Conservation (phyloP, 2,329 filamentous ascomycete genomes). For the Colletotrichum graminicola region DNA sequence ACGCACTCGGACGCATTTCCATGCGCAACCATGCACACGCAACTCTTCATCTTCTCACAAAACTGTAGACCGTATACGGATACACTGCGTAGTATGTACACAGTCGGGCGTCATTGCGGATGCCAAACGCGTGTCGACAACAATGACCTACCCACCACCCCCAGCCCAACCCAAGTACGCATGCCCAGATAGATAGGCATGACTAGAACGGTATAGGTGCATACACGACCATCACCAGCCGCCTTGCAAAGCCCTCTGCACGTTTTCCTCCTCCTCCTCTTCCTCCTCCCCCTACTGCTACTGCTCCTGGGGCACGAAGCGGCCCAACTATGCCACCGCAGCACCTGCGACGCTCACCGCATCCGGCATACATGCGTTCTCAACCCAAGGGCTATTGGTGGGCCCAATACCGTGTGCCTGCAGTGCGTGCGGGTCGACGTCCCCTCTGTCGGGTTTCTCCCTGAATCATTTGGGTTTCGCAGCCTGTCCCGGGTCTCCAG, state of each 20-base stretch:
- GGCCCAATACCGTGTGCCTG: slow-evolving; percentile 12
- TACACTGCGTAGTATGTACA: too few relatives aligned
- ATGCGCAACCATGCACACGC: not conserved
- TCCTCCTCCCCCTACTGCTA: too few relatives aligned
- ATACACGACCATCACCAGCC: not conserved
- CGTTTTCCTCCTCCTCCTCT: not conserved
- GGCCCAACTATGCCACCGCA: slow-evolving; percentile 14
- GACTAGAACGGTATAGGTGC: slow-evolving; percentile 26
- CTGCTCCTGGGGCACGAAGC: slow-evolving; percentile 11
- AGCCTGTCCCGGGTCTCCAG: slow-evolving; percentile 7
- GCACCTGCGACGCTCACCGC: slow-evolving; percentile 26
- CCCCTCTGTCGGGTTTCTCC: slow-evolving; percentile 37
- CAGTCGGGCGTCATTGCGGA: not conserved
- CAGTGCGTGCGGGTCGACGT: slow-evolving; percentile 24
- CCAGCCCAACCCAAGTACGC: slow-evolving; percentile 7
- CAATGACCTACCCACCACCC: not conserved
- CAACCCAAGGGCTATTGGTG: slow-evolving; percentile 30
- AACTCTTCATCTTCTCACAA: not conserved
- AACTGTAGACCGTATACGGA: too few relatives aligned
- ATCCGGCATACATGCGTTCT: slow-evolving; percentile 22
- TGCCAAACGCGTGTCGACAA: not conserved
- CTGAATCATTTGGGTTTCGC: slow-evolving; percentile 12
- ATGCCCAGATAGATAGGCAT: slow-evolving; percentile 21
- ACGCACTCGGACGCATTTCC: not conserved
- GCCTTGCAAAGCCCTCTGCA: slow-evolving; percentile 17